These are phyloP conservation scores for Kwoniella europaea DNA, from an alignment of 768 basidiomycete genomes.

Conservation along the genomic window DNA sequence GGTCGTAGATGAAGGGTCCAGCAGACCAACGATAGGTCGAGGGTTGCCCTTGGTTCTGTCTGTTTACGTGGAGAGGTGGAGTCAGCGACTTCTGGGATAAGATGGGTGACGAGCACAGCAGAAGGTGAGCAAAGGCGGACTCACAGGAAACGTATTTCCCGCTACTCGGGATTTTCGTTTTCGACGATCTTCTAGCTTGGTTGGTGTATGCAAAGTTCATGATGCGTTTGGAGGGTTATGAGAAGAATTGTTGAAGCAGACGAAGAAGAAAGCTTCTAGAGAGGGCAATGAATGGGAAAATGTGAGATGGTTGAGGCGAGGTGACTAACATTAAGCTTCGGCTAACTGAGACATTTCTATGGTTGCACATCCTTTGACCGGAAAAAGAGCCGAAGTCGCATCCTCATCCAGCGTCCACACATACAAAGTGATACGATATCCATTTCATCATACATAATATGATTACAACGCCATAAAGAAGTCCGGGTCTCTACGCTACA, in stretches of 20 bases:
- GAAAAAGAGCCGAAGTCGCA: neutral
- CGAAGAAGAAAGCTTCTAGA: too few relatives aligned
- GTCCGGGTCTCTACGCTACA: neutral
- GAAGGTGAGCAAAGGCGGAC: neutral
- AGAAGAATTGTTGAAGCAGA: neutral
- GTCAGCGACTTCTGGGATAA: neutral
- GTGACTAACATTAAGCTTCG: conserved; percentile 2
- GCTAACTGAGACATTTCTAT: conserved; percentile 4
- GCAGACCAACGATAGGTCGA: conserved; percentile 24
- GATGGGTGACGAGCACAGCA: neutral
- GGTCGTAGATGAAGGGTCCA: conserved; percentile 18
- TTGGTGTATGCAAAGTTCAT: conserved; percentile 21
- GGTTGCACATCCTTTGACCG: neutral
- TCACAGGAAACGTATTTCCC: conserved; percentile 21
- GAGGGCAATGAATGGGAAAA: too few relatives aligned
- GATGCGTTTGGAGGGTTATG: too few relatives aligned
- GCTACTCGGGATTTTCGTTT: conserved; percentile 21
- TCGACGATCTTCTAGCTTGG: conserved; percentile 19
- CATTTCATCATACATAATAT: neutral
- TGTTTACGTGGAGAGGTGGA: conserved; percentile 1
- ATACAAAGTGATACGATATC: too few relatives aligned
- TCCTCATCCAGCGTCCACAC: too few relatives aligned
- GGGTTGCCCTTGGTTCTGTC: conserved; percentile 29
- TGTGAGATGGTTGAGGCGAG: neutral
- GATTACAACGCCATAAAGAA: neutral